Evolutionary conservation across 164 flowering plant genomes (phyloP).

Genomic region (Berberis thunbergii): DNA sequence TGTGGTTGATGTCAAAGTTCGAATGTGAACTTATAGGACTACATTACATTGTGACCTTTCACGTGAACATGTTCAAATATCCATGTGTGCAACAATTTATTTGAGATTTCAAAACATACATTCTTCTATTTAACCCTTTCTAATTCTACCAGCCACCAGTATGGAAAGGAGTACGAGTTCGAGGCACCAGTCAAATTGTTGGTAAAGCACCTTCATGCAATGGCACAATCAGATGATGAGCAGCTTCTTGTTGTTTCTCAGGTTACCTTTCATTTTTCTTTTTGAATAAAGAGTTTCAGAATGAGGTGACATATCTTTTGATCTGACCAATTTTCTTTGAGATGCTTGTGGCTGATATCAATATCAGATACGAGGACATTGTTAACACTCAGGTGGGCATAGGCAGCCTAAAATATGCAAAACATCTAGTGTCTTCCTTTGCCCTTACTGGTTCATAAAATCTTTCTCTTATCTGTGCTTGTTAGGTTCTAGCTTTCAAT

Average conservation of each 20-base stretch:
- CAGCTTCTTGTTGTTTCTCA: conserved; percentile 91
- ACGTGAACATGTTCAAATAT: too few relatives aligned
- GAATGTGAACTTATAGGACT: too few relatives aligned
- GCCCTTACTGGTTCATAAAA: background rate
- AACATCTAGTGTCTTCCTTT: background rate
- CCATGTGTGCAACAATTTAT: too few relatives aligned
- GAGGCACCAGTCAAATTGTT: conserved; percentile 89
- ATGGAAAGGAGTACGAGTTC: conserved; percentile 74
- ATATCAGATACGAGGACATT: conserved; percentile 46
- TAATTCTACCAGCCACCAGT: conserved; percentile 30
- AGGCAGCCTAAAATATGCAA: background rate
- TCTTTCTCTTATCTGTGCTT: conserved; percentile 4
- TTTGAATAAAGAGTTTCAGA: background rate
- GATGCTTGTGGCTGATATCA: conserved; percentile 45
- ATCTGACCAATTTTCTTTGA: conserved; percentile 14
- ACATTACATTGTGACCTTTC: too few relatives aligned
- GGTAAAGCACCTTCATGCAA: conserved; percentile 66
- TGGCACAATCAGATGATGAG: conserved; percentile 74
- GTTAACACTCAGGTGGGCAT: conserved; percentile 80
- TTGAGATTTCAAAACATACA: too few relatives aligned
- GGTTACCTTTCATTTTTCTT: conserved; percentile 32
- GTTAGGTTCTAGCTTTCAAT: conserved; percentile 71
- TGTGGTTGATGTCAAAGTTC: too few relatives aligned
- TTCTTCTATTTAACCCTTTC: too few relatives aligned
- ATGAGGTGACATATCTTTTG: background rate